Conservation (phyloP, 2,329 filamentous ascomycete genomes). For the Sporothrix euskadiensis region DNA sequence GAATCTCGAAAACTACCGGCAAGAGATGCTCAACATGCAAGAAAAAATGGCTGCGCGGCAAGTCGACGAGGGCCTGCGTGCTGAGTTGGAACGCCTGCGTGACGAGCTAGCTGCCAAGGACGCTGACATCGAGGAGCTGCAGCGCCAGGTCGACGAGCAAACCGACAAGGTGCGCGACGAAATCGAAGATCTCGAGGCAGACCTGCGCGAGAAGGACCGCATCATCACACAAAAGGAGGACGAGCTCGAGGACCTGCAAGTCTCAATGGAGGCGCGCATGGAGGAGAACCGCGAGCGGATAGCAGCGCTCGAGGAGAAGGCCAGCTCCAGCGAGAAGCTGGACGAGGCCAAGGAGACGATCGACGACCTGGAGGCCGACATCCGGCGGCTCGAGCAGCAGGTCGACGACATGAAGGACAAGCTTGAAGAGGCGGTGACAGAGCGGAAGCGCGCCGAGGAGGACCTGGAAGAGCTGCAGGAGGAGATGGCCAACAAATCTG, state of each 20-base stretch:
- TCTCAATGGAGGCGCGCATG: slow-evolving; percentile 57
- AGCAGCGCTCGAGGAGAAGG: slow-evolving; percentile 59
- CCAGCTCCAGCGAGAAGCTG: slow-evolving; percentile 53
- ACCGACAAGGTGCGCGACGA: slow-evolving; percentile 70
- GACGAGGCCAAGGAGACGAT: slow-evolving; percentile 60
- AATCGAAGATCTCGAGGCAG: slow-evolving; percentile 72
- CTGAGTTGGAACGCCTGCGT: slow-evolving; percentile 60
- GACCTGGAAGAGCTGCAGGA: slow-evolving; percentile 69
- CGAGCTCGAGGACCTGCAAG: slow-evolving; percentile 57
- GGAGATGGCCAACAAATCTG: slow-evolving; percentile 76
- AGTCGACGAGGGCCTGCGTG: slow-evolving; percentile 67
- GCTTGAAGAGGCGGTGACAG: slow-evolving; percentile 53
- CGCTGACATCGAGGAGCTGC: slow-evolving; percentile 61
- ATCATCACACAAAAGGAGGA: slow-evolving; percentile 73
- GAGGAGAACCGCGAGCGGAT: slow-evolving; percentile 56
- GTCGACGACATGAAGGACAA: slow-evolving; percentile 57
- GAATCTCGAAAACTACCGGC: slow-evolving; percentile 79
- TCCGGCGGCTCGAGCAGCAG: slow-evolving; percentile 56
- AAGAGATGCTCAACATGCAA: slow-evolving; percentile 79
- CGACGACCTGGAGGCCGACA: slow-evolving; percentile 56
- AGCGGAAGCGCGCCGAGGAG: slow-evolving; percentile 59
- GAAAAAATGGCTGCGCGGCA: slow-evolving; percentile 77
- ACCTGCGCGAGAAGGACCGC: slow-evolving; percentile 73
- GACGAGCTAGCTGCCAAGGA: slow-evolving; percentile 59
- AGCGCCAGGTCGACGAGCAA: slow-evolving; percentile 58